These are phyloP conservation scores for Rhizoclosmatium globosum DNA, from an alignment of 192 early-diverging fungal genomes.

Conservation along the genomic window DNA sequence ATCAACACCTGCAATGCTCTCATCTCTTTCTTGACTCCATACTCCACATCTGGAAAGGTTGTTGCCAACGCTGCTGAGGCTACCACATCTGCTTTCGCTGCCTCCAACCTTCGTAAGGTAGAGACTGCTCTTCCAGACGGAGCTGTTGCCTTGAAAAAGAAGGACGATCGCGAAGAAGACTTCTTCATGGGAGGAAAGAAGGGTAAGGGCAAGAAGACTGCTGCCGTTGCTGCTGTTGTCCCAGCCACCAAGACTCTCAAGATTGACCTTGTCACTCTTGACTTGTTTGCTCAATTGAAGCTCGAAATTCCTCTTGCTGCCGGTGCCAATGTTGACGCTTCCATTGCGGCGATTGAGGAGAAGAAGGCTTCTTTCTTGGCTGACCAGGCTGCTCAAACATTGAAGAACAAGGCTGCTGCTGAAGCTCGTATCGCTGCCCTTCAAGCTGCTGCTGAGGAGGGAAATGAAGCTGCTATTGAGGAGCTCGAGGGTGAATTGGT, in stretches of 20 bases:
- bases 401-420: conserved; percentile 87
- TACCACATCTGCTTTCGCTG: conserved; percentile 45
- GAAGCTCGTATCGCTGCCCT: conserved; percentile 84
- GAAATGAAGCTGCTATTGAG: conserved; percentile 25
- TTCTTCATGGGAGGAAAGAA: conserved; percentile 74
- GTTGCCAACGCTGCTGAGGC: conserved; percentile 48
- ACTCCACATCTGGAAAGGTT: conserved; percentile 40
- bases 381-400: conserved; percentile 80
- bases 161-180: conserved; percentile 78
- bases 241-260: conserved; percentile 66
- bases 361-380: conserved; percentile 77
- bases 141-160: conserved; percentile 75
- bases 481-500: conserved; percentile 27
- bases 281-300: conserved; percentile 81
- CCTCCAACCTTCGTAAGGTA: conserved; percentile 60
- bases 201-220: conserved; percentile 62
- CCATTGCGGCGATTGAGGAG: conserved; percentile 76
- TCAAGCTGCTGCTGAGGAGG: conserved; percentile 59
- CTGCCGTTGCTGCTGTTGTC: conserved; percentile 44
- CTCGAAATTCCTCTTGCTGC: conserved; percentile 79
- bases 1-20: conserved; percentile 85
- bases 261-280: conserved; percentile 67
- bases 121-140: conserved; percentile 78
- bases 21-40: conserved; percentile 72
- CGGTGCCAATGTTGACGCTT: conserved; percentile 66